Evolutionary conservation across 176 grass and related monocot species (phyloP).

Genomic region (Otatea glauca): DNA sequence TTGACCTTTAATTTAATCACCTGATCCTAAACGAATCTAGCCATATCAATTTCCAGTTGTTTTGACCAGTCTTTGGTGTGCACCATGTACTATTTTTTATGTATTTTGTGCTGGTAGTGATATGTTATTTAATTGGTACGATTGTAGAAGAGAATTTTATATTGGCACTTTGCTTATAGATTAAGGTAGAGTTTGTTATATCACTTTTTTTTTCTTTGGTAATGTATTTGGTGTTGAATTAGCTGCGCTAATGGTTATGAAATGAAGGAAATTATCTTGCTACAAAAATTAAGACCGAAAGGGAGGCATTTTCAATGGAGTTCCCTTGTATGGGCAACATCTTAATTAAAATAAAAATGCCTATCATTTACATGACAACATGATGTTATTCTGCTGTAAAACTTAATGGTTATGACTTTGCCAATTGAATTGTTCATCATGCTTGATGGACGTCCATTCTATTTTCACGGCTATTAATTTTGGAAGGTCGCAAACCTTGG

Average conservation of each 20-base stretch:
- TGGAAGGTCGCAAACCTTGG: slow-evolving; percentile 3
- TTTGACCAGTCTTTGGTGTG: slow-evolving; percentile 53
- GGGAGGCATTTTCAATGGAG: neutral
- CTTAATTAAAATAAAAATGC: slow-evolving; percentile 2
- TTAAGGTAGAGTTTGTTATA: slow-evolving; percentile 31
- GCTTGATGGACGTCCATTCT: neutral
- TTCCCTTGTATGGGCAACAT: slow-evolving; percentile 27
- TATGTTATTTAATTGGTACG: slow-evolving; percentile 51
- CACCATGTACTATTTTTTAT: slow-evolving; percentile 32
- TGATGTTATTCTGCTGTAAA: neutral
- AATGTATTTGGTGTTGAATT: slow-evolving; percentile 34
- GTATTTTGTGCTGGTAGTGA: slow-evolving; percentile 35
- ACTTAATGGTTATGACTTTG: slow-evolving; percentile 20
- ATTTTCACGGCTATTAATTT: neutral
- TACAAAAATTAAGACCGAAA: neutral
- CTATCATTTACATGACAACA: neutral
- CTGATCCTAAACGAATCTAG: slow-evolving; percentile 60
- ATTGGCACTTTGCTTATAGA: slow-evolving; percentile 52
- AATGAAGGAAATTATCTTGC: neutral
- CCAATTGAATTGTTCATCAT: slow-evolving; percentile 13
- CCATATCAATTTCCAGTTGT: slow-evolving; percentile 40
- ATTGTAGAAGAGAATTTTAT: slow-evolving; percentile 33
- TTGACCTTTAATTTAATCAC: slow-evolving; percentile 60
- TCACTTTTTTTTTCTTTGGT: neutral
- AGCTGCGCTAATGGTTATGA: slow-evolving; percentile 29